Conservation (phyloP, 1,284 basidiomycete genomes). For the Gomphus sp. region DNA sequence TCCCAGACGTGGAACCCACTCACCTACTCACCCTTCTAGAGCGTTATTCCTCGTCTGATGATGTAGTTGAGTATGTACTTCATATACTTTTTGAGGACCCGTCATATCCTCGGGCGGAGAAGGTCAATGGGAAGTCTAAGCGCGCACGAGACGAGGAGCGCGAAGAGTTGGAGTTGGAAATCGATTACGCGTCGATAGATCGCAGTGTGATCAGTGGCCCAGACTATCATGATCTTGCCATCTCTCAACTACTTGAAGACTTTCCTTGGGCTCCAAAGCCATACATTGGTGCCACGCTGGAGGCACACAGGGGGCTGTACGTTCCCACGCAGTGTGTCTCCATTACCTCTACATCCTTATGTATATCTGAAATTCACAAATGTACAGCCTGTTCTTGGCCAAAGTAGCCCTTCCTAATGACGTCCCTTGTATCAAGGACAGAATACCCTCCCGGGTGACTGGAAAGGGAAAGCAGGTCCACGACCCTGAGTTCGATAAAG, state of each 20-base stretch:
- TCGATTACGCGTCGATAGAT: constrained; percentile 43
- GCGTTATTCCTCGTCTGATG: constrained; percentile 21
- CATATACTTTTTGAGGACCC: constrained; percentile 53
- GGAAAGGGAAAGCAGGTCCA: constrained; percentile 34
- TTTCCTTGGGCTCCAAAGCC: constrained; percentile 49
- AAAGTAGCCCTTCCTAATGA: not conserved
- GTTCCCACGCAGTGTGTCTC: constrained; percentile 37
- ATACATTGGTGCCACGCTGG: constrained; percentile 36
- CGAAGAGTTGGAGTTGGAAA: constrained; percentile 23
- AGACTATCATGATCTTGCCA: constrained; percentile 28
- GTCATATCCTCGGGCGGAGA: constrained; percentile 43
- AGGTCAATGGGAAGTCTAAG: constrained; percentile 27
- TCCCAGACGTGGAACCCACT: constrained; percentile 54
- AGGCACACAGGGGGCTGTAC: constrained; percentile 36
- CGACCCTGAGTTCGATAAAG: constrained; percentile 35
- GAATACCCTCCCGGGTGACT: constrained; percentile 22
- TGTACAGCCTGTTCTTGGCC: constrained; percentile 6
- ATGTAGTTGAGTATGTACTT: constrained; percentile 41
- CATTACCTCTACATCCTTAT: not conserved
- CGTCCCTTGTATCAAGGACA: constrained; percentile 34
- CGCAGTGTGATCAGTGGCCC: constrained; percentile 30
- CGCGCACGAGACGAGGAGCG: constrained; percentile 16
- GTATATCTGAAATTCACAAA: constrained; percentile 1
- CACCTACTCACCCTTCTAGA: constrained; percentile 39
- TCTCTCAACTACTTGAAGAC: constrained; percentile 30